Conservation (phyloP, 768 basidiomycete genomes). For the Floccularia luteovirens region DNA sequence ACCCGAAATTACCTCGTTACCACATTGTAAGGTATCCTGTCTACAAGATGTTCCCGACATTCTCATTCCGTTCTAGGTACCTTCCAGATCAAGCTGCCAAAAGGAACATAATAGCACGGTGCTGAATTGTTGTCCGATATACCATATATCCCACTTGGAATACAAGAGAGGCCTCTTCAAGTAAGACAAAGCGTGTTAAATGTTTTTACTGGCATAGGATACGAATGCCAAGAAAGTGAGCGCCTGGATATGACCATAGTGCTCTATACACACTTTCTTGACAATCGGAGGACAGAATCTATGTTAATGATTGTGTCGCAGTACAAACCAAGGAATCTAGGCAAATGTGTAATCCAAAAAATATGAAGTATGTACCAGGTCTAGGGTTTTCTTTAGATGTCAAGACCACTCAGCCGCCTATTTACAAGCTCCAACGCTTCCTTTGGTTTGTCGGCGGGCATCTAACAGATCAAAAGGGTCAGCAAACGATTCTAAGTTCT, state of each 20-base stretch:
- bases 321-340: too few species aligned
- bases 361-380: conserved; percentile 25
- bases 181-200: background rate
- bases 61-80: conserved; percentile 44
- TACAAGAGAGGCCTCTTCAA: background rate
- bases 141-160: conserved; percentile 1
- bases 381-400: conserved; percentile 12
- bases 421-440: background rate
- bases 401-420: background rate
- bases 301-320: too few species aligned
- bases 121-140: too few species aligned
- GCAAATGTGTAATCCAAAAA: too few species aligned
- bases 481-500: background rate
- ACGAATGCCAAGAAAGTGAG: background rate
- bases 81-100: conserved; percentile 77
- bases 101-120: conserved; percentile 39
- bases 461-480: background rate
- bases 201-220: background rate
- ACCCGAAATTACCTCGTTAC: conserved; percentile 73
- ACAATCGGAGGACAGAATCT: too few species aligned
- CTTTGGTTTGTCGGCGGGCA: conserved; percentile 1
- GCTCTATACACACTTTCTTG: background rate
- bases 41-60: background rate
- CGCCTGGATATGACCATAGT: background rate
- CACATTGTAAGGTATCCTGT: conserved; percentile 58